phyloP scores from a whole-genome alignment of 163 green algal species.

The Chlamydomonas reinhardtii region DNA sequence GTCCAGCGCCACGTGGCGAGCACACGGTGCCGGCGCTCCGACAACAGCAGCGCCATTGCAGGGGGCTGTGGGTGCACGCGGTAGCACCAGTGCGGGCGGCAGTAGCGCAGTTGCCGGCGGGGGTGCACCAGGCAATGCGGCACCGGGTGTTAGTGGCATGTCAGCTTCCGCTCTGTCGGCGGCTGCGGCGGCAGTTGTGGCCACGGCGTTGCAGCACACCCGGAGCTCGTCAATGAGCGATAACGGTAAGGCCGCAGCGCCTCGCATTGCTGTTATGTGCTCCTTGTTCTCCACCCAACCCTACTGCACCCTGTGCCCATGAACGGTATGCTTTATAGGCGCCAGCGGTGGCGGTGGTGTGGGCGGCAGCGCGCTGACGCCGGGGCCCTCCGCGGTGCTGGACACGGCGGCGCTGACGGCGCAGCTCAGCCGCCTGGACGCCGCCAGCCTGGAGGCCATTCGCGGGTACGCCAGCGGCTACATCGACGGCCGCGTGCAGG shows the following conservation, averaged over 20 bases:
- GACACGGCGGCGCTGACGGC: slow-evolving; percentile 11
- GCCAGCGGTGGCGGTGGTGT: too few relatives aligned
- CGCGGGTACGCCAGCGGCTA: slow-evolving; percentile 46
- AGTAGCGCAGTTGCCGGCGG: background rate
- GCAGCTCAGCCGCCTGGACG: slow-evolving; percentile 40
- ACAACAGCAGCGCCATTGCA: background rate
- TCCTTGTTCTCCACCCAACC: too few relatives aligned
- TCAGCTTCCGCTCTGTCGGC: background rate
- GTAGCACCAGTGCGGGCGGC: background rate
- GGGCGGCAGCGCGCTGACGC: too few relatives aligned
- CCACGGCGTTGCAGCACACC: background rate
- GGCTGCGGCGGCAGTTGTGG: background rate
- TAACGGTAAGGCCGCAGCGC: background rate
- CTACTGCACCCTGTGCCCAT: too few relatives aligned
- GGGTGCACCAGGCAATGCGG: background rate
- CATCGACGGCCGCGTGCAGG: slow-evolving; percentile 44
- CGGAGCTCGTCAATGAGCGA: background rate
- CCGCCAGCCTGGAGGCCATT: slow-evolving; percentile 24
- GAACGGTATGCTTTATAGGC: too few relatives aligned
- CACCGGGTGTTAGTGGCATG: background rate
- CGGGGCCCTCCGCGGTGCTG: background rate
- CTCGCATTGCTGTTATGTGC: too few relatives aligned
- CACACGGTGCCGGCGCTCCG: background rate
- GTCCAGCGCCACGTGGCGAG: background rate
- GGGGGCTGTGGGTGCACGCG: background rate